phyloP scores from a whole-genome alignment of 805 yeast genomes.

The Teunomyces panamensis region DNA sequence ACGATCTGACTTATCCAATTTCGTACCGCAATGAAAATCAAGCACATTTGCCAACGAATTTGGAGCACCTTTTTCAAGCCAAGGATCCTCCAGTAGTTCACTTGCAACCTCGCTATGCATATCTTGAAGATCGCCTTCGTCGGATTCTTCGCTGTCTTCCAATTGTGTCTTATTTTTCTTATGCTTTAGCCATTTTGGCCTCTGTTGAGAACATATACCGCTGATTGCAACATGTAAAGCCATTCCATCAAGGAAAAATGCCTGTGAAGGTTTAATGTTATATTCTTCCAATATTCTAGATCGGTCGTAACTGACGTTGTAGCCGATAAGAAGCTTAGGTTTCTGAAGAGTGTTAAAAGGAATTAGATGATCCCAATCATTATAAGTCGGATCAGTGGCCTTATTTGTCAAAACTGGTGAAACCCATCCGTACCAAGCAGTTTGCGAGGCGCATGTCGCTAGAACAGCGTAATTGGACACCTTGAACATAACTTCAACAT shows the following conservation, averaged over 20 bases:
- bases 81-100: slow-evolving; percentile 63
- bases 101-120: slow-evolving; percentile 20
- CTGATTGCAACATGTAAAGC: slow-evolving; percentile 85
- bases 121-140: slow-evolving; percentile 14
- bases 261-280: slow-evolving; percentile 58
- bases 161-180: slow-evolving; percentile 35
- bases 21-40: slow-evolving; percentile 67
- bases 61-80: slow-evolving; percentile 75
- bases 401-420: slow-evolving; percentile 75
- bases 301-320: slow-evolving; percentile 87
- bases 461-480: slow-evolving; percentile 69
- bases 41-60: slow-evolving; percentile 83
- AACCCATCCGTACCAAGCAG: slow-evolving; percentile 94
- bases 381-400: slow-evolving; percentile 27
- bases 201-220: slow-evolving; percentile 91
- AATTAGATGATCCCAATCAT: slow-evolving; percentile 60
- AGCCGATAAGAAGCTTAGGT: slow-evolving; percentile 75
- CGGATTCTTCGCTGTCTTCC: slow-evolving; percentile 17
- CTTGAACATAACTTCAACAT: slow-evolving; percentile 83
- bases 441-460: slow-evolving; percentile 72
- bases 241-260: slow-evolving; percentile 87
- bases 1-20: slow-evolving; percentile 64
- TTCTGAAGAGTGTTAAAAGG: slow-evolving; percentile 58
- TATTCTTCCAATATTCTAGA: slow-evolving; percentile 86
- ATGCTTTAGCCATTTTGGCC: slow-evolving; percentile 71